Base-by-base conservation (phyloP, 352 stramenopile species). In the Phytophthora sp. region DNA sequence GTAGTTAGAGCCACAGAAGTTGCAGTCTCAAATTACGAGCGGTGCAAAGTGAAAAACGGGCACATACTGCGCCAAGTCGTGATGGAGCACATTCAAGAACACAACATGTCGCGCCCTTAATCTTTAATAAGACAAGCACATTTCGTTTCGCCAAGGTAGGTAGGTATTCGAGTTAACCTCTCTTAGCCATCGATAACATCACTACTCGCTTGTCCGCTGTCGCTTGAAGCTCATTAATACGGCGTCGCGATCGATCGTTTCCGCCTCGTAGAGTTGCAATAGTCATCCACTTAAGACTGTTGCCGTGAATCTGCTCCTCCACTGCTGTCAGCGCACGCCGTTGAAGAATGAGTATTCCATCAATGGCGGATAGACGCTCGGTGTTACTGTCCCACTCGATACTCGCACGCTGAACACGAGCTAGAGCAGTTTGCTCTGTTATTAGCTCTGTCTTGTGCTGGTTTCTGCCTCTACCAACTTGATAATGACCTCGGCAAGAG, bases 1-100 rank as follows among this genome's bases (percentile, higher is more conserved):
- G 38, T 13, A 26, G n/a, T 7, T 45, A 45, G 5, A 20, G 18
- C 6, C n/a, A 26, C 5, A n/a, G n/a, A 7, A 7, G 18, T 7
- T 11, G 3, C 38, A 7, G 13, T 7, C 31, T 18, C 33, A 39
- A 26, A 2, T 8, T 27, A 30, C n/a, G n/a, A n/a, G n/a, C n/a
- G n/a, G n/a, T n/a, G n/a, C n/a, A 58, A 39, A n/a, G 4, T 49
- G 8, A 36, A 49, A 30, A 58, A 58, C 21, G 51, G 51, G 3
- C 51, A 58, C 23, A 49, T 58, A 55, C 12, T 30, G 4, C 29
- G 16, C 29, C n/a, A 33, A 33, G 46, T 54, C 3, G 29, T 54
- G 23, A 54, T 54, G 46, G 46, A 41, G 29, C 29, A 55, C 29
- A 55, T 42, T 42, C 2, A n/a, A 2, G n/a, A 29, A 13, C n/a